Base-by-base conservation (phyloP, 2,329 filamentous ascomycete genomes). In the Lasiodiplodia sp. region DNA sequence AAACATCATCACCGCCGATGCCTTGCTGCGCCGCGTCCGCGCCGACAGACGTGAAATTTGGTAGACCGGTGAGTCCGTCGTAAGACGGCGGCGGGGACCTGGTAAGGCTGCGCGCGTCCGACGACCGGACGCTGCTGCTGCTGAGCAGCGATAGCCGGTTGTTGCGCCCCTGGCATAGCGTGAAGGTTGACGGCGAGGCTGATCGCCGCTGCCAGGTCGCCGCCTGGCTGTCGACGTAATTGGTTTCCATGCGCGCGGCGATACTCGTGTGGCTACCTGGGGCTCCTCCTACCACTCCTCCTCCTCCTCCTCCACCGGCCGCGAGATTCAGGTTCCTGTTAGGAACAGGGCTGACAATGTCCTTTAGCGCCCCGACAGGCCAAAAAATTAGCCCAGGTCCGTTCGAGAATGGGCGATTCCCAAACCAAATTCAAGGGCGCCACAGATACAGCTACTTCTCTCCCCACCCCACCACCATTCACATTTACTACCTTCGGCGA, bases 71-170 rank as follows among this genome's bases (percentile, higher is more conserved):
- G 6, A 55, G 49, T 21, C 63, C 49, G 14, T 66, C 49, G 31
- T 66, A 66, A 16, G 63, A 66, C 7, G 63, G 63, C 8, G 63
- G 63, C 34, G 63, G 63, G 14, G 63, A 56, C 23, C 49, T 37
- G 18, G 44, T 66, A 21, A 47, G 44, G 44, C 44, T 47, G 44
- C 44, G 44, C 7, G 44, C 18, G n/a, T 47, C 44, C n/a, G 12
- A 7, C n/a, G 18, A 47, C 44, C 44, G 44, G 34, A 11, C 28
- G 62, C 14, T 25, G 16, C 49, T 11, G 23, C 31, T 38, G 34
- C 63, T 66, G 21, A 66, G 49, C 37, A 66, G n/a, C 11, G 63
- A 66, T 23, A 66, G 52, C 8, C 63, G 49, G 16, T 66, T 66
- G 63, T 66, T 56, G 49, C 63, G 63, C 14, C 63, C 63, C 51